Base-by-base conservation (phyloP, 345 rosid species). In the Orychophragmus violaceus region DNA sequence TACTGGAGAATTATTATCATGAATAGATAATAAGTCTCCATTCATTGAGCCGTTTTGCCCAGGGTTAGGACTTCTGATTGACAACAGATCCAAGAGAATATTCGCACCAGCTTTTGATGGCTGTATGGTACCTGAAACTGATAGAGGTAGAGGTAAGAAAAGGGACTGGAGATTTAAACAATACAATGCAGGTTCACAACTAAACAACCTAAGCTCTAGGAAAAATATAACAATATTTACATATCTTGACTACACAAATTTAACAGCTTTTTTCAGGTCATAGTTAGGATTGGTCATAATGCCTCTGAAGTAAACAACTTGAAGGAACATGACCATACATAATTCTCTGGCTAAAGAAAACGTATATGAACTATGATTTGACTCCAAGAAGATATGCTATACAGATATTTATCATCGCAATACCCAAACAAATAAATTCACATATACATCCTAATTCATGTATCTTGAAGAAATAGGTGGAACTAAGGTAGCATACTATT, bases 1-100 rank as follows among this genome's bases (percentile, higher is more conserved):
- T 59, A 77, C 54, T 48, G 82, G 68, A 35, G 75, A 39, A 28
- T 79, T 83, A 41, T 77, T 79, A 19, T 80, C 81, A 62, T 80
- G 80, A 74, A 64, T 77, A 55, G 86, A 32, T 32, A 32, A 10
- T 32, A 32, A 32, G 36, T 32, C 36, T 7, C 36, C 36, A 32
- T 32, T 12, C 36, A 32, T 8, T 32, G 10, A 32, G 36, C 12
- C 10, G 9, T 32, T 32, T 32, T 32, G 13, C 10, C 12, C 36
- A 32, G 10, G 1, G 10, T 11, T 7, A 32, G 10, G 36, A 3
- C 2, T 3, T 32, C 36, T 12, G 12, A 32, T 32, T 32, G 12
- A 8, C 36, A 32, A 32, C 8, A 10, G 3, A 32, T 32, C 36
- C 36, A 6, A 32, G 10, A 32, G 36, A 32, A 32, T 32, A 32